phyloP scores from a whole-genome alignment of 2,329 filamentous ascomycete species.

The Pestalotiopsis sp. region DNA sequence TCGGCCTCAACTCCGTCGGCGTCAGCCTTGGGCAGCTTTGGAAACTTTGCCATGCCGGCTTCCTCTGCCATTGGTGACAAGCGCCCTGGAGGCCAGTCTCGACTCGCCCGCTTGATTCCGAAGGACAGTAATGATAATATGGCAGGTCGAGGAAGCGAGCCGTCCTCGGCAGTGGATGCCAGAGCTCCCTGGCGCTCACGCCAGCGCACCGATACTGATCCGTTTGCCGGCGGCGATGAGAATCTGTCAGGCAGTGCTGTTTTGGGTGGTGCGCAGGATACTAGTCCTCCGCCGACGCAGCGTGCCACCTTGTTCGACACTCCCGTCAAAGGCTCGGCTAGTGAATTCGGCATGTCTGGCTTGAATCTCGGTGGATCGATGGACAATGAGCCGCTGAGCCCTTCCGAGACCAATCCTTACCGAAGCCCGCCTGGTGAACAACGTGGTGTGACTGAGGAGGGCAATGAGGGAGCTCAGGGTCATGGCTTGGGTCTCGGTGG shows the following conservation, averaged over 20 bases:
- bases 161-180: slow-evolving; percentile 37
- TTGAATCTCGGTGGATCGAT: slow-evolving; percentile 58
- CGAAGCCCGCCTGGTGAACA: slow-evolving; percentile 80
- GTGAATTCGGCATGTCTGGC: slow-evolving; percentile 66
- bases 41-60: slow-evolving; percentile 76
- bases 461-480: slow-evolving; percentile 50
- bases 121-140: slow-evolving; percentile 75
- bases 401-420: slow-evolving; percentile 94
- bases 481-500: slow-evolving; percentile 47
- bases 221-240: slow-evolving; percentile 71
- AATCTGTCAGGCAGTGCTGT: slow-evolving; percentile 69
- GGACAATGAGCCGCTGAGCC: slow-evolving; percentile 78
- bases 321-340: slow-evolving; percentile 54
- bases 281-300: slow-evolving; percentile 48
- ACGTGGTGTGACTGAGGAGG: slow-evolving; percentile 65
- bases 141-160: slow-evolving; percentile 52
- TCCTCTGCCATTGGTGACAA: slow-evolving; percentile 69
- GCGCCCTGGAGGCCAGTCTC: slow-evolving; percentile 76
- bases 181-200: slow-evolving; percentile 59
- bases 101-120: slow-evolving; percentile 81
- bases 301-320: slow-evolving; percentile 51
- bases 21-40: slow-evolving; percentile 82
- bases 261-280: slow-evolving; percentile 75
- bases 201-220: slow-evolving; percentile 73
- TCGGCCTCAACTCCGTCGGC: slow-evolving; percentile 62